Evolutionary conservation across 2,329 filamentous ascomycete species (phyloP).

Genomic region (Sporothrix globosa): DNA sequence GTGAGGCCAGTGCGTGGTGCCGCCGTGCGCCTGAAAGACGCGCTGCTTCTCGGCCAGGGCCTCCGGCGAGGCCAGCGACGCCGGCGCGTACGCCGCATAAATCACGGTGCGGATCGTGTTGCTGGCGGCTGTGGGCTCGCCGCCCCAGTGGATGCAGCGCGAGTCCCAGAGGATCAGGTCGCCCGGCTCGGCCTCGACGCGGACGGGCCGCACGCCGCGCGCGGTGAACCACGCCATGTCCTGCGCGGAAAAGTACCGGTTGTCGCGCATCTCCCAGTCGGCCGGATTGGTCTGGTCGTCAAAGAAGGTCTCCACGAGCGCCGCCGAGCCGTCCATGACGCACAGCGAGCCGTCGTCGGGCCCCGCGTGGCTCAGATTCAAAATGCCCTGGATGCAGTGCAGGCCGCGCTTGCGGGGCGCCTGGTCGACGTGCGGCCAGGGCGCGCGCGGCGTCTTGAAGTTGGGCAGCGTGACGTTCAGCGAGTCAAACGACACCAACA

Average conservation of each 20-base stretch:
- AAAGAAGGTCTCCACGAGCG: constrained; percentile 36
- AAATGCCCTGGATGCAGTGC: constrained; percentile 33
- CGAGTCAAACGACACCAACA: constrained; percentile 45
- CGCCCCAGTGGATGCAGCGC: constrained; percentile 45
- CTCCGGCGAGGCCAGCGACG: constrained; percentile 41
- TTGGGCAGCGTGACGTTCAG: constrained; percentile 40
- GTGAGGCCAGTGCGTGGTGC: constrained; percentile 41
- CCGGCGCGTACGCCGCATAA: constrained; percentile 45
- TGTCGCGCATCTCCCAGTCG: constrained; percentile 39
- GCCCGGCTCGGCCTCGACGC: constrained; percentile 44
- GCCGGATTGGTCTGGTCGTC: constrained; percentile 28
- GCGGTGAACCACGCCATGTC: constrained; percentile 18
- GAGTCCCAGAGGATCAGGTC: constrained; percentile 46
- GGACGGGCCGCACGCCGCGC: constrained; percentile 31
- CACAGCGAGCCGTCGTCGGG: constrained; percentile 30
- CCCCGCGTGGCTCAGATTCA: constrained; percentile 30
- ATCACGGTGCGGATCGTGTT: constrained; percentile 42
- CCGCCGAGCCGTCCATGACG: constrained; percentile 16
- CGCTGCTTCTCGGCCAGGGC: constrained; percentile 41
- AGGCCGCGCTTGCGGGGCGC: constrained; percentile 10
- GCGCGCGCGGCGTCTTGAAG: background rate
- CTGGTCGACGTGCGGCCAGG: constrained; percentile 33
- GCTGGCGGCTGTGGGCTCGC: constrained; percentile 40
- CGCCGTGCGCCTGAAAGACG: constrained; percentile 40
- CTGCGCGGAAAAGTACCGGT: constrained; percentile 15